Conservation (phyloP, 2,329 filamentous ascomycete species). For the Orbilia blumenaviensis region DNA sequence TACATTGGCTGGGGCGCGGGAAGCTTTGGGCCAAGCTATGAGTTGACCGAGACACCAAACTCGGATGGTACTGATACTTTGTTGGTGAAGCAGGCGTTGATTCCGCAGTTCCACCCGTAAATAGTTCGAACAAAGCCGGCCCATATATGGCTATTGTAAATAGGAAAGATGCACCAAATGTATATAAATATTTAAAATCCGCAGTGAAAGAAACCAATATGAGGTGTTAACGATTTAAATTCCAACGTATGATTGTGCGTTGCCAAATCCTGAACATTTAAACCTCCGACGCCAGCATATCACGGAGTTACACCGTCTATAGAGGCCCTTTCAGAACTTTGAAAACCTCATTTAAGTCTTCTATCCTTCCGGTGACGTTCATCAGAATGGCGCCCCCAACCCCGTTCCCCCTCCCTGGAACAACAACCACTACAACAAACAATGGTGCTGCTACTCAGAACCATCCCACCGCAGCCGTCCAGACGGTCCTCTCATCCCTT, state of each 20-base stretch:
- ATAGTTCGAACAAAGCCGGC: not conserved
- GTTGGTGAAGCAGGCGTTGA: conserved; percentile 30
- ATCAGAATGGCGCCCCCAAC: conserved; percentile 33
- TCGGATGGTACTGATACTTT: conserved; percentile 21
- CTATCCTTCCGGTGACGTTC: no score
- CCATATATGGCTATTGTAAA: not conserved
- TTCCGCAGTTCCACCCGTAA: conserved; percentile 37
- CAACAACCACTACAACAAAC: conserved; percentile 3
- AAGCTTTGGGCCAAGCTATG: conserved; percentile 48
- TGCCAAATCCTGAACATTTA: not conserved
- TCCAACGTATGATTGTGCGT: not conserved
- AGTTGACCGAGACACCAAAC: conserved; percentile 27
- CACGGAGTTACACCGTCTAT: not conserved
- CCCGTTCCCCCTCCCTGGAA: conserved; percentile 26
- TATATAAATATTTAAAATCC: not conserved
- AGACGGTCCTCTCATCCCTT: conserved; percentile 53
- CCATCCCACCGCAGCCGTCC: conserved; percentile 37
- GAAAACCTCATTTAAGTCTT: not conserved
- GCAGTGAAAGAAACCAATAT: not conserved
- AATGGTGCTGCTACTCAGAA: not conserved
- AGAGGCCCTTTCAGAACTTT: not conserved
- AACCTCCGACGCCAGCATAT: conserved; percentile 9
- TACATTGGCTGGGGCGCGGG: conserved; percentile 58
- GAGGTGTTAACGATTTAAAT: not conserved
- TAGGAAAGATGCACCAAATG: not conserved